Conservation (phyloP, 176 grass and related monocot species). For the Oryza brachyantha region DNA sequence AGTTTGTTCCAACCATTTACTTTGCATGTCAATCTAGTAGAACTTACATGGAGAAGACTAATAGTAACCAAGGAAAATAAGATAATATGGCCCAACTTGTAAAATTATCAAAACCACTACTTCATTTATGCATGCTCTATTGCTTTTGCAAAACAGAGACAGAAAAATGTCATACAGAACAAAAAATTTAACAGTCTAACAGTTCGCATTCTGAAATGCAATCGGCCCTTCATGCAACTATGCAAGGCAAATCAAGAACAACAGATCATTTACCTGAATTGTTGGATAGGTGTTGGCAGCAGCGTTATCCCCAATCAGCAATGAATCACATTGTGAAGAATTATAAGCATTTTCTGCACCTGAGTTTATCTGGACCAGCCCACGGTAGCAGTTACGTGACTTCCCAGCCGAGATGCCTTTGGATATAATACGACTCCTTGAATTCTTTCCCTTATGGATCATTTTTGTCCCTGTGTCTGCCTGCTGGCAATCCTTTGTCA, state of each 20-base stretch:
- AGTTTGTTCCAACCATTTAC: not conserved
- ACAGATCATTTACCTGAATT: slow-evolving; percentile 56
- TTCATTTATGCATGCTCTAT: not conserved
- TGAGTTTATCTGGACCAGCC: slow-evolving; percentile 76
- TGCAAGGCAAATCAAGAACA: slow-evolving; percentile 2
- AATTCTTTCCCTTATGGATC: slow-evolving; percentile 93
- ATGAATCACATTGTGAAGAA: slow-evolving; percentile 96
- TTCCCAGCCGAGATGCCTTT: slow-evolving; percentile 97
- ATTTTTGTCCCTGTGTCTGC: slow-evolving; percentile 96
- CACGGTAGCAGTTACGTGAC: slow-evolving; percentile 94
- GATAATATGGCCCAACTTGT: not conserved
- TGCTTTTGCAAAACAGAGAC: not conserved
- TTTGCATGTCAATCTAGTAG: not conserved
- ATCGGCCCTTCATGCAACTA: not conserved
- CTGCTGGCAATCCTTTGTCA: slow-evolving; percentile 94
- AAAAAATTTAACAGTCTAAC: not conserved
- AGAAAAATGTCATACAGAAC: not conserved
- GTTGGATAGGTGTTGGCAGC: slow-evolving; percentile 95
- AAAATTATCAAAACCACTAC: not conserved
- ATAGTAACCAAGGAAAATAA: not conserved
- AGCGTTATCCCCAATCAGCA: slow-evolving; percentile 94
- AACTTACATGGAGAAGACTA: not conserved
- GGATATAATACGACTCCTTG: slow-evolving; percentile 82
- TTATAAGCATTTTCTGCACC: slow-evolving; percentile 76
- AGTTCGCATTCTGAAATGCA: not conserved